A percentile compares a stretch with the other conserved stretches of the same genome.
Conservation (phyloP, 1,139 yeast species). For the Blastobotrys petasosporus region DNA sequence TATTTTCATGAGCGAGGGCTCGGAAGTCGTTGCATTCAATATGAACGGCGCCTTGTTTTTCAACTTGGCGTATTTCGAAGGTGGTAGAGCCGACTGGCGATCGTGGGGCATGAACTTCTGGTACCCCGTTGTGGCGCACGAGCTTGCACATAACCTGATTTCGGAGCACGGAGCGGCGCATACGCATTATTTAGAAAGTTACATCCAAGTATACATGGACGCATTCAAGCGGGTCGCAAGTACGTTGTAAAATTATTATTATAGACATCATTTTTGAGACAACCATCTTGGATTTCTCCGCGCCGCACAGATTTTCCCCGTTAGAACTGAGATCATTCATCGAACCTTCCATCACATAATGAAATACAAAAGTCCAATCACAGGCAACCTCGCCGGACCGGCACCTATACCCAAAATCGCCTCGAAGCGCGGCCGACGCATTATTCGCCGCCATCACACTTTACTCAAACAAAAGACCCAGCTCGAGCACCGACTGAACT, state of each 20-base stretch:
- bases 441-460: slow-evolving; percentile 34
- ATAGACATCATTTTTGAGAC: too few species aligned
- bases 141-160: slow-evolving; percentile 38
- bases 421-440: slow-evolving; percentile 27
- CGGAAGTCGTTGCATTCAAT: slow-evolving; percentile 35
- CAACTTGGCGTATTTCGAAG: slow-evolving; percentile 31
- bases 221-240: slow-evolving; percentile 12
- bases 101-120: slow-evolving; percentile 31
- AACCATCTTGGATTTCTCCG: too few species aligned
- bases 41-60: slow-evolving; percentile 35
- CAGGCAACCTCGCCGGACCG: slow-evolving; percentile 1
- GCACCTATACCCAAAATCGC: slow-evolving; percentile 15
- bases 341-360: too few species aligned
- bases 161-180: slow-evolving; percentile 36
- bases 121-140: slow-evolving; percentile 39
- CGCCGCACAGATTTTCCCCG: too few species aligned
- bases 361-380: slow-evolving; percentile 2
- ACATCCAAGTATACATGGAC: slow-evolving; percentile 27
- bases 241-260: too few species aligned
- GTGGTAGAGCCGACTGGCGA: slow-evolving; percentile 15
- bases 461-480: slow-evolving; percentile 29
- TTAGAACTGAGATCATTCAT: too few species aligned
- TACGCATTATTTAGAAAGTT: slow-evolving; percentile 33
- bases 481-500: slow-evolving; percentile 17
- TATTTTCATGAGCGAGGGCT: slow-evolving; percentile 26